Evolutionary conservation across 768 basidiomycete genomes (phyloP), one percentile per base, ranked within the genome.

Genomic region (Mycena metata): DNA sequence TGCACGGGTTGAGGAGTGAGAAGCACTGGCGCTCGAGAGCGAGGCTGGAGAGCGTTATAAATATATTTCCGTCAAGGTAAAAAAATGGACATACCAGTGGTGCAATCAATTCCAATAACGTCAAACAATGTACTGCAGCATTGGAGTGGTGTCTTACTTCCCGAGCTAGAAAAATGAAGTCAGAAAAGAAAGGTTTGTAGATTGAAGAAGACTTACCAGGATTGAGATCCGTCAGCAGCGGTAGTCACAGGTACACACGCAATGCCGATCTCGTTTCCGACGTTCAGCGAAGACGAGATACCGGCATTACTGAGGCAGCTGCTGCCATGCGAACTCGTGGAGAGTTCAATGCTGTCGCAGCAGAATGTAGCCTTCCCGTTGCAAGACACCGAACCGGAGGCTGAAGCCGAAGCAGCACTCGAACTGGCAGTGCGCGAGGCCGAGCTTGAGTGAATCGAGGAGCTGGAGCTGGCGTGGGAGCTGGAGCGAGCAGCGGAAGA

Each of bases 61-160:
- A 39, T 39, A 39, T 15, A 39, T 15, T 2, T 11, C 9, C 10
- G 2, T 10, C 11, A 39, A 10, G 39, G 39, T 10, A 15, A 11
- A 5, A 15, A 39, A 39, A 15, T 2, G 11, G 11, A 39, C 39
- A 13, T 43, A 47, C 52, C 62, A 35, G 12, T 41, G 2, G 62
- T n/a, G 42, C 62, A 64, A 47, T 64, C 62, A 35, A 64, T 64
- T n/a, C 62, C 62, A 41, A 64, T 24, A 9, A 41, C 23, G 42
- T 43, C 24, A 30, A 55, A 64, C 15, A 64, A 30, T 5, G 62
- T 64, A 42, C 56, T 64, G 62, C 62, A 64, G 52, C 62, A 64
- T n/a, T 46, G 46, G 17, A 64, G 41, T 1, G 52, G 62, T 11
- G n/a, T 45, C 43, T 64, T 64, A 39, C 19, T 21, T 6, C 51